These are phyloP conservation scores for Oryza punctata DNA, from an alignment of 176 grass and related monocot genomes.

Conservation along the genomic window DNA sequence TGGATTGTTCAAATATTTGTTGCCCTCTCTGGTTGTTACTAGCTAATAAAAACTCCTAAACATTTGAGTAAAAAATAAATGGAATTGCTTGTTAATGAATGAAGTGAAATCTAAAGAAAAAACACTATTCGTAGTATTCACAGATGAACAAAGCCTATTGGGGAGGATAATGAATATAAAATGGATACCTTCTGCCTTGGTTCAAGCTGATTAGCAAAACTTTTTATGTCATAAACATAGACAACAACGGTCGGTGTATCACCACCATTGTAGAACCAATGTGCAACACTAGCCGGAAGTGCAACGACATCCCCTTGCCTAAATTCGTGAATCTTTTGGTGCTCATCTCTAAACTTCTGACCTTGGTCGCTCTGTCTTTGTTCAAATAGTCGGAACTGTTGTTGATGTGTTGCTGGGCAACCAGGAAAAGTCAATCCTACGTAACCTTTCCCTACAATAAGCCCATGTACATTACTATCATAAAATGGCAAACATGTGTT, in stretches of 20 bases:
- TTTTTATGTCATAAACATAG: conserved; percentile 15
- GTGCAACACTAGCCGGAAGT: conserved; percentile 18
- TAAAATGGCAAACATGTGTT: not conserved
- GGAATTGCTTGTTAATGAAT: not conserved
- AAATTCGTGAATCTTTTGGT: conserved; percentile 31
- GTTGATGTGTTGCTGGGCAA: not conserved
- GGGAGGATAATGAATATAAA: not conserved
- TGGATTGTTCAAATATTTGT: not conserved
- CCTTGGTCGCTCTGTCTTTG: not conserved
- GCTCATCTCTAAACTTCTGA: conserved; percentile 26
- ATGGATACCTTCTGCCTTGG: not conserved
- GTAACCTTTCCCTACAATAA: not conserved
- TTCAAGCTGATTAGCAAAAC: conserved; percentile 3
- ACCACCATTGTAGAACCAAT: conserved; percentile 52
- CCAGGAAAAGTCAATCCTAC: not conserved
- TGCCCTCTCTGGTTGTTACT: conserved; percentile 28
- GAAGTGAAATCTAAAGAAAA: not conserved
- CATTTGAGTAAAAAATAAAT: not conserved
- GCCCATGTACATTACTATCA: not conserved
- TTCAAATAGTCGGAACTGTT: not conserved
- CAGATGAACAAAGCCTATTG: not conserved
- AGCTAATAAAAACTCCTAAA: conserved; percentile 50
- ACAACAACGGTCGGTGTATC: conserved; percentile 39
- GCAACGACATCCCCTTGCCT: conserved; percentile 32
- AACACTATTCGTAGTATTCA: not conserved